A percentile compares a stretch with the other conserved stretches of the same genome.
phyloP scores from a whole-genome alignment of 75 land plant genomes.

The Adiantum capillusveneris region DNA sequence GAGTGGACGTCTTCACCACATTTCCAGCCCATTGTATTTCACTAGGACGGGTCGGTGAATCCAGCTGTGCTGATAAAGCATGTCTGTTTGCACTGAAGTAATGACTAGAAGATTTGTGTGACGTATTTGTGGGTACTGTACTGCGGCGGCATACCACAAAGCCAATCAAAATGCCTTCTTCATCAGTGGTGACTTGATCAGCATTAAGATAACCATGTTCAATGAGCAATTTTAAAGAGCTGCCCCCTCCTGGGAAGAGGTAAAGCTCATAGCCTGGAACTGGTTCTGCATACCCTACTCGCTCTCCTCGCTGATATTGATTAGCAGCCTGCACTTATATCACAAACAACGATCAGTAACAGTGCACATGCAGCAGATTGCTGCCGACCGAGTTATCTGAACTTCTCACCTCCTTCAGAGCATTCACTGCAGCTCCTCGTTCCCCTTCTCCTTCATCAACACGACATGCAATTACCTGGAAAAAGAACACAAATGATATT shows the following conservation, averaged over 20 bases:
- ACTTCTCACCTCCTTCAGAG: conserved; percentile 13
- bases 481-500: too few species aligned
- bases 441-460: conserved; percentile 1
- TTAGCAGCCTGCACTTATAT: conserved; percentile 69
- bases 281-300: conserved; percentile 90
- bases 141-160: conserved; percentile 83
- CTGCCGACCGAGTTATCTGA: too few species aligned
- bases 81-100: conserved; percentile 54
- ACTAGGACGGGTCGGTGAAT: conserved; percentile 20
- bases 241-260: conserved; percentile 56
- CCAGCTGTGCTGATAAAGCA: conserved; percentile 27
- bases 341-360: too few species aligned
- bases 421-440: not conserved
- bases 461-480: conserved; percentile 15
- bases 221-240: conserved; percentile 36
- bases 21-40: conserved; percentile 12
- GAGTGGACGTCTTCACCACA: not conserved
- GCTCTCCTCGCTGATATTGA: conserved; percentile 67
- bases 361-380: too few species aligned
- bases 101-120: conserved; percentile 35
- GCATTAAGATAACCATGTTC: conserved; percentile 38
- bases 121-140: conserved; percentile 31
- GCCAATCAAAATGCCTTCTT: conserved; percentile 64
- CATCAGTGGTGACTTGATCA: conserved; percentile 21
- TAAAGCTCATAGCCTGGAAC: conserved; percentile 78